Conservation (phyloP, 2,329 filamentous ascomycete species). For the Claviceps pazoutovae region DNA sequence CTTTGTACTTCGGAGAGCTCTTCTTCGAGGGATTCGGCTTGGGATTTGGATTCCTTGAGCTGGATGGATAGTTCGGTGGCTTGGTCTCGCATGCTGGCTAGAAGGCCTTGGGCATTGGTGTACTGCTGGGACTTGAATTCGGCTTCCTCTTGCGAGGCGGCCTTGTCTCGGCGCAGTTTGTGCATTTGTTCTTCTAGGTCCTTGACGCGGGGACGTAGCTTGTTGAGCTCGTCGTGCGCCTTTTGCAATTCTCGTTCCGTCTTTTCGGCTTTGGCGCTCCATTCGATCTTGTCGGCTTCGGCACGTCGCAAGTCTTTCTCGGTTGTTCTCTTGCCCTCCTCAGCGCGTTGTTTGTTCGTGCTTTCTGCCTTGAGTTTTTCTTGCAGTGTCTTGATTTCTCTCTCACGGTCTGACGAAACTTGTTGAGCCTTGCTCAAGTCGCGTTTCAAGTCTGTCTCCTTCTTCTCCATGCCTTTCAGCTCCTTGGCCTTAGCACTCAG, state of each 20-base stretch:
- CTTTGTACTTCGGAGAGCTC: slow-evolving; percentile 81
- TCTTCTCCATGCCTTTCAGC: slow-evolving; percentile 62
- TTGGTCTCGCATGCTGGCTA: slow-evolving; percentile 89
- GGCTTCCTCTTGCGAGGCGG: slow-evolving; percentile 60
- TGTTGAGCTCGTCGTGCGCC: slow-evolving; percentile 58
- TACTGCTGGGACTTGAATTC: slow-evolving; percentile 79
- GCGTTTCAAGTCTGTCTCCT: slow-evolving; percentile 65
- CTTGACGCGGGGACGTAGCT: slow-evolving; percentile 44
- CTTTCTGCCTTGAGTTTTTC: slow-evolving; percentile 68
- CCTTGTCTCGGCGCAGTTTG: slow-evolving; percentile 54
- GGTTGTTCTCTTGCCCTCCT: slow-evolving; percentile 62
- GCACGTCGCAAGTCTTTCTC: slow-evolving; percentile 65
- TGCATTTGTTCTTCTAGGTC: slow-evolving; percentile 62
- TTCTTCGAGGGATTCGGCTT: slow-evolving; percentile 79
- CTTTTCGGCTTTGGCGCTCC: slow-evolving; percentile 60
- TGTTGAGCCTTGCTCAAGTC: slow-evolving; percentile 60
- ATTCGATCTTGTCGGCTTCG: slow-evolving; percentile 67
- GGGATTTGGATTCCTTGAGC: slow-evolving; percentile 74
- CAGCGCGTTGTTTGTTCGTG: slow-evolving; percentile 54
- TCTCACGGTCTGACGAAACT: slow-evolving; percentile 57
- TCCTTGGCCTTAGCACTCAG: slow-evolving; percentile 45
- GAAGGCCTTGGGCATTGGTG: slow-evolving; percentile 66
- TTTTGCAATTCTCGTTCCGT: slow-evolving; percentile 54
- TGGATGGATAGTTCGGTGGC: slow-evolving; percentile 77
- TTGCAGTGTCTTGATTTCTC: slow-evolving; percentile 62